These are phyloP conservation scores for Astrocystis sublimbata DNA, from an alignment of 495 filamentous ascomycete genomes.

Conservation along the genomic window DNA sequence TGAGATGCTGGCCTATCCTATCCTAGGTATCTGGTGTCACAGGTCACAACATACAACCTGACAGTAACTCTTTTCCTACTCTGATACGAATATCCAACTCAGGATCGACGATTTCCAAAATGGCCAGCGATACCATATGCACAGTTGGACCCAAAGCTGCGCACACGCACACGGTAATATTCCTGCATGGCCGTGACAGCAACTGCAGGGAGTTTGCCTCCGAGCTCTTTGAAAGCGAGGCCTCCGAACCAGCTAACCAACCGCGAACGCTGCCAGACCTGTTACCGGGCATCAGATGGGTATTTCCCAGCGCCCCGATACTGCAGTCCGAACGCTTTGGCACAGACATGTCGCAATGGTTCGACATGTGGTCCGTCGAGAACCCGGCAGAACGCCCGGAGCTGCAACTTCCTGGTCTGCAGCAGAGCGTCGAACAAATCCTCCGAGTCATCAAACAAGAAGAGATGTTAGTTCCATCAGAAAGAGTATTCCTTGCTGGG, in stretches of 20 bases:
- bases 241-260: conserved; percentile 32
- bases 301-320: conserved; percentile 50
- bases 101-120: conserved; percentile 8
- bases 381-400: conserved; percentile 34
- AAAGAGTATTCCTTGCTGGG: conserved; percentile 37
- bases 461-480: conserved; percentile 28
- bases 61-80: too few species aligned
- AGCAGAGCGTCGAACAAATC: conserved; percentile 28
- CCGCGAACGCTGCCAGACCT: conserved; percentile 33
- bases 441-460: conserved; percentile 28
- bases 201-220: conserved; percentile 50
- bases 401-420: conserved; percentile 33
- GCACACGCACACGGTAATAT: conserved; percentile 57
- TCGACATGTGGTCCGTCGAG: conserved; percentile 41
- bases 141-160: background rate
- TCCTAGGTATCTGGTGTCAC: too few species aligned
- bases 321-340: conserved; percentile 41
- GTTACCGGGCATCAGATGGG: conserved; percentile 35
- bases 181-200: conserved; percentile 58
- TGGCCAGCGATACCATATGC: conserved; percentile 11
- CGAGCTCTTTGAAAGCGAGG: conserved; percentile 46
- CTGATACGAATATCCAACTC: conserved; percentile 7
- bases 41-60: too few species aligned
- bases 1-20: too few species aligned
- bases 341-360: conserved; percentile 42